A percentile compares a stretch with the other conserved stretches of the same genome.
Conservation (phyloP, 441 rosid species). For the Sinapis alba region DNA sequence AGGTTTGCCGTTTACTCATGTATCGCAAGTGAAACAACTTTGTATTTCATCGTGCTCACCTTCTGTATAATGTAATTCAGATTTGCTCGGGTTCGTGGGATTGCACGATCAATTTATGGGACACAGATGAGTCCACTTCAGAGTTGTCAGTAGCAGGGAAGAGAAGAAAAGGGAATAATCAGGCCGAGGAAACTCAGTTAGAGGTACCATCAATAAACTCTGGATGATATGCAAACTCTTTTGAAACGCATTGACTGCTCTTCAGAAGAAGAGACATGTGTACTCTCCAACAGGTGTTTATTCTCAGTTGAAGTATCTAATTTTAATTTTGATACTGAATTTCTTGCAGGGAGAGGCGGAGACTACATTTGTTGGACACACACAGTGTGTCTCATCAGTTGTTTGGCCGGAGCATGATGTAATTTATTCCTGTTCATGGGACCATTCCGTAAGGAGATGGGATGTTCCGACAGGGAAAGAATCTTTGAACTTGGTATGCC, state of each 20-base stretch:
- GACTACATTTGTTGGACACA: conserved; percentile 83
- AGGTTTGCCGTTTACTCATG: conserved; percentile 52
- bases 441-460: conserved; percentile 89
- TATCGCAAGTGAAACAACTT: conserved; percentile 9
- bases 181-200: conserved; percentile 58
- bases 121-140: conserved; percentile 51
- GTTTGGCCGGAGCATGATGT: conserved; percentile 77
- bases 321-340: conserved; percentile 1
- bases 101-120: conserved; percentile 83
- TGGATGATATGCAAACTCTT: conserved; percentile 10
- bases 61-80: conserved; percentile 43
- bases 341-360: conserved; percentile 71
- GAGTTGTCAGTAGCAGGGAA: conserved; percentile 64
- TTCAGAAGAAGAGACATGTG: conserved; percentile 4
- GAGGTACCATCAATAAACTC: conserved; percentile 56
- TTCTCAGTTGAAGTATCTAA: conserved; percentile 17
- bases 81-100: conserved; percentile 96
- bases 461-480: conserved; percentile 89
- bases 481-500: conserved; percentile 62
- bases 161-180: conserved; percentile 82
- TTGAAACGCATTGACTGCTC: background rate
- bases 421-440: conserved; percentile 95
- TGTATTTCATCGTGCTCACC: conserved; percentile 8
- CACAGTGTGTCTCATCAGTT: conserved; percentile 82
- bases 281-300: background rate